phyloP scores from a whole-genome alignment of 805 yeast species.

The Groenewaldozyma tartarivorans region DNA sequence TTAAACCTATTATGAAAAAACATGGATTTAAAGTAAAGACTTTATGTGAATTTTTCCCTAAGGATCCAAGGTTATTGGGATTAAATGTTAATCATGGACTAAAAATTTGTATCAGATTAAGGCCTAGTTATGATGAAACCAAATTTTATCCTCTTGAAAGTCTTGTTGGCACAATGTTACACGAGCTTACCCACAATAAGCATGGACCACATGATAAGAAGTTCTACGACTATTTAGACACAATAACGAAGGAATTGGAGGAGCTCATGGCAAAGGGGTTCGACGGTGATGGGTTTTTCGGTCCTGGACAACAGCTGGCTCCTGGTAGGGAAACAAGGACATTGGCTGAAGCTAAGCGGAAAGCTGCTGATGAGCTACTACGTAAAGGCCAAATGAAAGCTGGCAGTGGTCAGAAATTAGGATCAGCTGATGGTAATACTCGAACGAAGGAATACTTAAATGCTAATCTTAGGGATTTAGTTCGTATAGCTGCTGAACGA shows the following conservation, averaged over 20 bases:
- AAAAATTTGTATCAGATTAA: constrained; percentile 60
- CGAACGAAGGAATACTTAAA: constrained; percentile 9
- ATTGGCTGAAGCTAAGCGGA: constrained; percentile 11
- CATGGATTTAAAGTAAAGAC: constrained; percentile 55
- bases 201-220: constrained; percentile 70
- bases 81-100: constrained; percentile 72
- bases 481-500: constrained; percentile 54
- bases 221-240: constrained; percentile 60
- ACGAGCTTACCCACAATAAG: constrained; percentile 75
- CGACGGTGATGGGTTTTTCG: constrained; percentile 38
- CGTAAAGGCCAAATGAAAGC: constrained; percentile 30
- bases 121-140: constrained; percentile 45
- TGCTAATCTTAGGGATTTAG: constrained; percentile 32
- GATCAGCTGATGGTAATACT: constrained; percentile 23
- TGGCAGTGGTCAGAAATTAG: constrained; percentile 29
- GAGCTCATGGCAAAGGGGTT: constrained; percentile 32
- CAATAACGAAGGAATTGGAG: constrained; percentile 42
- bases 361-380: constrained; percentile 21
- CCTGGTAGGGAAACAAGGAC: constrained; percentile 3
- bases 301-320: constrained; percentile 42
- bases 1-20: constrained; percentile 70
- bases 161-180: constrained; percentile 74
- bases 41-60: constrained; percentile 77
- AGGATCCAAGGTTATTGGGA: constrained; percentile 55
- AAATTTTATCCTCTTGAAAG: constrained; percentile 52